Percentiles rank a stretch among this genome's conserved stretches.
Evolutionary conservation across 2,329 filamentous ascomycete species (phyloP).

Genomic region (Decorospora gaudefroyi): DNA sequence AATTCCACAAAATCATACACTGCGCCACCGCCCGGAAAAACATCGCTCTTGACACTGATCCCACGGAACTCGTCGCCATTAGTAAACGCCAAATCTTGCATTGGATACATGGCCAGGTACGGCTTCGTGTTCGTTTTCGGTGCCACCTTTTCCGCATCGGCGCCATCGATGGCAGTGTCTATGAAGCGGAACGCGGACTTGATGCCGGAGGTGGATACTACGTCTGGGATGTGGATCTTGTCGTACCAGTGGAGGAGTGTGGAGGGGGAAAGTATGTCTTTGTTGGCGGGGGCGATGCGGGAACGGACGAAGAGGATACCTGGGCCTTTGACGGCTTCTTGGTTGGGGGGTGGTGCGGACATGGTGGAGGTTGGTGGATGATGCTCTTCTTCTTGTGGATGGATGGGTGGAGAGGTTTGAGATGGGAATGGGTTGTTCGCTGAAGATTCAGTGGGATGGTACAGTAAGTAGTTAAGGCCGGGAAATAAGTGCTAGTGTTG

Average conservation of each 20-base stretch:
- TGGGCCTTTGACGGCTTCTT: constrained; percentile 10
- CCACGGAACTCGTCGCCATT: constrained; percentile 42
- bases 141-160: too few species aligned
- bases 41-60: constrained; percentile 43
- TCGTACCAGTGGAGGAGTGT: constrained; percentile 49
- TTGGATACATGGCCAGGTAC: constrained; percentile 47
- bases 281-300: constrained; percentile 27
- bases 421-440: too few species aligned
- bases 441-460: too few species aligned
- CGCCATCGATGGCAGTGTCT: too few species aligned
- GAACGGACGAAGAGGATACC: constrained; percentile 24
- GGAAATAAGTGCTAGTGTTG: too few species aligned
- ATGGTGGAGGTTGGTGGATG: too few species aligned
- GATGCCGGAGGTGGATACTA: constrained; percentile 43
- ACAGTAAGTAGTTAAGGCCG: too few species aligned
- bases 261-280: constrained; percentile 39
- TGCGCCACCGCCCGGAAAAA: constrained; percentile 31
- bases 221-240: constrained; percentile 48
- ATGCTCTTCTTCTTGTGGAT: too few species aligned
- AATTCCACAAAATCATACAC: constrained; percentile 40
- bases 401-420: too few species aligned
- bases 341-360: too few species aligned
- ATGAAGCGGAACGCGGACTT: constrained; percentile 43
- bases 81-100: constrained; percentile 46
- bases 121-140: constrained; percentile 37